These are phyloP conservation scores for Xylaria digitata DNA, from an alignment of 2,329 filamentous ascomycete species.

Conservation along the genomic window DNA sequence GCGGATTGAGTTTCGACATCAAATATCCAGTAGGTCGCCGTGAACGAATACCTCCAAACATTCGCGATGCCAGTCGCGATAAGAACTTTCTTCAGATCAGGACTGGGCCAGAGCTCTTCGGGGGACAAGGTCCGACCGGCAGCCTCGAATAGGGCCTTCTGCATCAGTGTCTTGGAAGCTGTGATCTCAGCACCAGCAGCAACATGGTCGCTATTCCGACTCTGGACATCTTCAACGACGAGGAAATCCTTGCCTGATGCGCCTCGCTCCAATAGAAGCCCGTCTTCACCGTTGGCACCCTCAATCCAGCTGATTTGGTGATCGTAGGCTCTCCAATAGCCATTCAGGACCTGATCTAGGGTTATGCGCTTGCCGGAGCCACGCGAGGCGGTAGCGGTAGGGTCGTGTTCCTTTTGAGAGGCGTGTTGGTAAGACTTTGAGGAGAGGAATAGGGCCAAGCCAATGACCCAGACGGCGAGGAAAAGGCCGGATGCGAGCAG, in stretches of 20 bases:
- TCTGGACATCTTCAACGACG: slow-evolving; percentile 86
- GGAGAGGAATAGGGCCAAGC: slow-evolving; percentile 73
- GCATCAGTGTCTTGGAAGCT: slow-evolving; percentile 79
- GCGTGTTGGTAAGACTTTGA: slow-evolving; percentile 74
- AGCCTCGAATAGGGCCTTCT: slow-evolving; percentile 70
- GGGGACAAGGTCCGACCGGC: slow-evolving; percentile 67
- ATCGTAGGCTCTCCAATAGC: slow-evolving; percentile 71
- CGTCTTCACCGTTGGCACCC: slow-evolving; percentile 81
- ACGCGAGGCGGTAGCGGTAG: slow-evolving; percentile 68
- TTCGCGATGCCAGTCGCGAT: slow-evolving; percentile 77
- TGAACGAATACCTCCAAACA: slow-evolving; percentile 92
- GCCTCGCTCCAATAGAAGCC: slow-evolving; percentile 80
- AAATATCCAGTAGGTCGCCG: slow-evolving; percentile 89
- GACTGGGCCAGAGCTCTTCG: slow-evolving; percentile 76
- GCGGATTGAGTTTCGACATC: slow-evolving; percentile 84
- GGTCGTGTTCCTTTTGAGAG: slow-evolving; percentile 73
- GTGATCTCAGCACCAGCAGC: slow-evolving; percentile 54
- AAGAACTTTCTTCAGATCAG: slow-evolving; percentile 86
- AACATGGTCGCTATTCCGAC: slow-evolving; percentile 57
- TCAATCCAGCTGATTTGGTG: slow-evolving; percentile 82
- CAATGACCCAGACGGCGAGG: slow-evolving; percentile 74
- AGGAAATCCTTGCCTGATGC: slow-evolving; percentile 76
- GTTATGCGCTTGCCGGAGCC: slow-evolving; percentile 79
- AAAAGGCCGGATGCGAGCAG: slow-evolving; percentile 71
- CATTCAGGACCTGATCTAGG: slow-evolving; percentile 74